Percentiles rank a stretch among this genome's conserved stretches.
Evolutionary conservation across 257 asterid species (phyloP).

Genomic region (Dorcoceras hygrometricum): DNA sequence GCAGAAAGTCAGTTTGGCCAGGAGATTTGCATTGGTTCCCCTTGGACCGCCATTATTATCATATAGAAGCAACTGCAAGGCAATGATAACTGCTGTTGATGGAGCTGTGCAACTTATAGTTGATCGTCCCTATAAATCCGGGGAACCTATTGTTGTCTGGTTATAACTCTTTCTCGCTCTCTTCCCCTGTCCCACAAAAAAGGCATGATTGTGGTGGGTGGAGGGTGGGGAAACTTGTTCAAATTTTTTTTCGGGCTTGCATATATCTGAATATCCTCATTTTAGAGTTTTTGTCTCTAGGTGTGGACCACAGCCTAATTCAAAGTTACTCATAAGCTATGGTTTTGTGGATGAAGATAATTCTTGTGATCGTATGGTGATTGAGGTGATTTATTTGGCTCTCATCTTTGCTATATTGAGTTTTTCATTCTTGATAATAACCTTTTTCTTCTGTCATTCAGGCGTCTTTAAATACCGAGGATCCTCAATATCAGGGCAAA

Average conservation of each 20-base stretch:
- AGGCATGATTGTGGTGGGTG: too few relatives aligned
- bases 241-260: slow-evolving; percentile 15
- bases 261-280: slow-evolving; percentile 9
- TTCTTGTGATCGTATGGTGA: slow-evolving; percentile 71
- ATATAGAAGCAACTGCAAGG: slow-evolving; percentile 94
- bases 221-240: too few relatives aligned
- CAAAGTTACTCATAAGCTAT: slow-evolving; percentile 84
- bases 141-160: slow-evolving; percentile 93
- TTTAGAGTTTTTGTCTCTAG: slow-evolving; percentile 38
- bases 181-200: slow-evolving; percentile 11
- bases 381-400: slow-evolving; percentile 52
- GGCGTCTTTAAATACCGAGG: slow-evolving; percentile 94
- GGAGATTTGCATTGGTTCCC: slow-evolving; percentile 97
- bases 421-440: slow-evolving; percentile 23
- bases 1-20: slow-evolving; percentile 96
- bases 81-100: slow-evolving; percentile 82
- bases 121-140: slow-evolving; percentile 80
- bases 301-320: slow-evolving; percentile 99
- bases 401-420: slow-evolving; percentile 23
- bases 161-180: slow-evolving; percentile 33
- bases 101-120: slow-evolving; percentile 84
- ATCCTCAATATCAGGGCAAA: slow-evolving; percentile 97
- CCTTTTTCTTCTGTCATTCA: slow-evolving; percentile 33
- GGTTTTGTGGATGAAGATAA: slow-evolving; percentile 98
- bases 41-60: slow-evolving; percentile 87